Evolutionary conservation across 352 stramenopile species (phyloP), one percentile per base, ranked within the genome.

Genomic region (Globisporangium iwayamae): DNA sequence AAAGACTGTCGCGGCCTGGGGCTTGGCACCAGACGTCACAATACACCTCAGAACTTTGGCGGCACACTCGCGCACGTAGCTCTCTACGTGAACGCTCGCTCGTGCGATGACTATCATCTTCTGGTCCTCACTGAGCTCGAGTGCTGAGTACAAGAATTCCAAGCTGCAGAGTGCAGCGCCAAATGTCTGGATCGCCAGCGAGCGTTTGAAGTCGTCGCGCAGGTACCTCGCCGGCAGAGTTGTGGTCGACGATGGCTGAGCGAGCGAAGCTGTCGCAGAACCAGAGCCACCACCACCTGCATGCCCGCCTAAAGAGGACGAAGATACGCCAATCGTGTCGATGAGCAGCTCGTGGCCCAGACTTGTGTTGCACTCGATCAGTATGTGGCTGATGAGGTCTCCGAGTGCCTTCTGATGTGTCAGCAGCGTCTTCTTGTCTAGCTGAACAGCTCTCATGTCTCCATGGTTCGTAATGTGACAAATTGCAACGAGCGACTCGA

Each of bases 301-400:
- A 48, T 46, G 48, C 11, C 60, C 62, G 13, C 8, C 10, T 20
- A 62, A 16, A 25, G 22, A 62, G 7, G 56, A 22, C 1, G 45
- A 56, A 1, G 53, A 46, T 8, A 13, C 30, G 10, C 22, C 47
- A 6, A 60, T 53, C n/a, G 36, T 57, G 46, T 66, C 58, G 11
- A 62, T 62, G 30, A 70, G 59, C 41, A 70, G 34, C 51, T 70
- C 62, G 20, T 87, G 75, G 2, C 84, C 85, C 30, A 91, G 75
- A 1, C 78, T 66, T 10, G 83, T 82, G 60, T 81, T 91, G 48
- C 81, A 90, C 43, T 87, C 81, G 11, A 93, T 81, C 47, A 93
- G 55, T 10, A 90, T 75, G 22, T 86, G 81, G 3, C 83, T 78
- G 3, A 92, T 62, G 0, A 89, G 69, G 10, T 89, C 82, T 11